Percentiles rank a stretch among this genome's conserved stretches.
Evolutionary conservation across 2,329 filamentous ascomycete genomes (phyloP).

Genomic region (Davidsoniella neocaledoniae): DNA sequence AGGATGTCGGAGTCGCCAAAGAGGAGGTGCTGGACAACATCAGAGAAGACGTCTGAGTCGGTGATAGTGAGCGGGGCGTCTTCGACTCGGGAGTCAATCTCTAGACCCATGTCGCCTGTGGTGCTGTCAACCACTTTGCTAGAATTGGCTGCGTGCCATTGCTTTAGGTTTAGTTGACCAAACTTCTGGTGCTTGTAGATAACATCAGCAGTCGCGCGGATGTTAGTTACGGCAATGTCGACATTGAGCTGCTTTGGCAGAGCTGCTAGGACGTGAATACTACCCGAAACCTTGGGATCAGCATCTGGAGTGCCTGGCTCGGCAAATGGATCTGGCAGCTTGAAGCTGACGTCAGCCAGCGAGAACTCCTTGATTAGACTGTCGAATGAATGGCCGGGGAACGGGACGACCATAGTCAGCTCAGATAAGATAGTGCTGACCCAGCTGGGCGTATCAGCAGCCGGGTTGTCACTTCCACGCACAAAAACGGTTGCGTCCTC

Average conservation of each 20-base stretch:
- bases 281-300: constrained; percentile 66
- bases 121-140: constrained; percentile 42
- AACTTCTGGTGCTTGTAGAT: constrained; percentile 64
- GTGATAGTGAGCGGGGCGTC: constrained; percentile 72
- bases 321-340: constrained; percentile 63
- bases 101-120: constrained; percentile 42
- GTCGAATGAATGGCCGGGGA: constrained; percentile 68
- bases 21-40: constrained; percentile 64
- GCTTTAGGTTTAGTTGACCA: constrained; percentile 58
- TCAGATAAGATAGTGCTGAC: constrained; percentile 63
- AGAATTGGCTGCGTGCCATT: constrained; percentile 78
- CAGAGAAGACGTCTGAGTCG: constrained; percentile 59
- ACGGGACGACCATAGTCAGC: constrained; percentile 67
- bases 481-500: constrained; percentile 66
- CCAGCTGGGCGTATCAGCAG: constrained; percentile 58
- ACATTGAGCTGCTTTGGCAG: constrained; percentile 81
- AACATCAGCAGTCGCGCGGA: constrained; percentile 65
- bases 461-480: constrained; percentile 53
- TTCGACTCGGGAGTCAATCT: constrained; percentile 59
- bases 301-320: constrained; percentile 56
- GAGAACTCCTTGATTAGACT: constrained; percentile 78
- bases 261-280: constrained; percentile 60
- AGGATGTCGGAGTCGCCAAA: constrained; percentile 55
- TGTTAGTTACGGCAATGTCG: constrained; percentile 56
- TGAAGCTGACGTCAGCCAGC: constrained; percentile 70